Evolutionary conservation across 140 eudicot genomes (phyloP), one percentile per base, ranked within the genome.

Genomic region (Flaveria floridana): DNA sequence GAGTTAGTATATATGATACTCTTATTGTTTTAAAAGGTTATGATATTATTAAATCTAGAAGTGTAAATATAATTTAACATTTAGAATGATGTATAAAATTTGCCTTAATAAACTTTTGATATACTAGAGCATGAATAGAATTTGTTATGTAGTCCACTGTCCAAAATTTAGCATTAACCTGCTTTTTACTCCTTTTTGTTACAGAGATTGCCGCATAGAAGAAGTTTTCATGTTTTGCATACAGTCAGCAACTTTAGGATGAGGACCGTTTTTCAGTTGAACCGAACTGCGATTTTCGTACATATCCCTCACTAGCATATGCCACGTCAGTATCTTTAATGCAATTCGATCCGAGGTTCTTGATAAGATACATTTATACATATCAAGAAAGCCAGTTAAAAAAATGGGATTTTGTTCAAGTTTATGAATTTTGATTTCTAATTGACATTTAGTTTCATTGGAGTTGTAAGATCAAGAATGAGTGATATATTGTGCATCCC

Each of bases 121-220:
- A 53, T 53, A n/a, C 59, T 53, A 53, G 25, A n/a, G 59, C 59
- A 16, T 53, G 59, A 53, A n/a, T 53, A 53, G 55, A 13, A 48
- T 48, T 3, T 34, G 41, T 34, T 6, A 34, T 34, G 41, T 34
- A 34, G 41, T 34, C 8, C 41, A 34, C 19, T 53, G 21, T 37
- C 4, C 47, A 66, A 53, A 56, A 75, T 64, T 30, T 19, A 47
- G 44, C 66, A 61, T 28, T 68, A 52, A 84, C 34, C 39, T 50
- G 13, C 41, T 61, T 41, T 63, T 26, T 72, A 53, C 19, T 25
- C 16, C 6, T 65, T 78, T 25, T 51, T 20, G 47, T 83, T 82
- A 46, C 92, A 89, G 96, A 90, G 61, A 85, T 85, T 83, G 92
- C 92, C 78, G 83, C 96, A 64, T 87, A 89, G 92, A 61, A 57